These are phyloP conservation scores for Neurospora sp. DNA, from an alignment of 2,329 filamentous ascomycete species.

Conservation along the genomic window DNA sequence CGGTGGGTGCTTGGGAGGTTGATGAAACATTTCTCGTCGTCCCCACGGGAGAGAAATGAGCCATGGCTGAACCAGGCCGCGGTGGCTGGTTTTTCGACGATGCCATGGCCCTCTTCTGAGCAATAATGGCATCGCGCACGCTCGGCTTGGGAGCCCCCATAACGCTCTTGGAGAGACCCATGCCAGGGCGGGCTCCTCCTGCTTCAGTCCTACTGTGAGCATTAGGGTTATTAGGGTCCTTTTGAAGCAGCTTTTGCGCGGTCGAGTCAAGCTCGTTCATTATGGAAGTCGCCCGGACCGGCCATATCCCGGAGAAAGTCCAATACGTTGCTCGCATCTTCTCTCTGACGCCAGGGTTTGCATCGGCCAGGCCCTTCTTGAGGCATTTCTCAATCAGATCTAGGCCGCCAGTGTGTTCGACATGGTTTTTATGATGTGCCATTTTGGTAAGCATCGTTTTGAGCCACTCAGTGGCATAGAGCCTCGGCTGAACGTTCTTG, in stretches of 20 bases:
- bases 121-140: slow-evolving; percentile 73
- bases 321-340: slow-evolving; percentile 80
- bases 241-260: slow-evolving; percentile 70
- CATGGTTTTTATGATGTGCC: slow-evolving; percentile 63
- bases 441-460: slow-evolving; percentile 74
- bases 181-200: slow-evolving; percentile 40
- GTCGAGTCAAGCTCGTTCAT: slow-evolving; percentile 70
- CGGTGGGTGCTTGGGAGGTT: slow-evolving; percentile 25
- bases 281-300: slow-evolving; percentile 66
- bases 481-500: slow-evolving; percentile 83
- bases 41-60: slow-evolving; percentile 45
- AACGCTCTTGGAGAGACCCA: slow-evolving; percentile 55
- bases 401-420: slow-evolving; percentile 77
- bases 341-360: slow-evolving; percentile 84
- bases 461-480: slow-evolving; percentile 73
- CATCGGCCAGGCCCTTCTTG: slow-evolving; percentile 77
- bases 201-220: slow-evolving; percentile 46
- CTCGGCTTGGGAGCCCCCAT: slow-evolving; percentile 51
- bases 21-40: slow-evolving; percentile 24
- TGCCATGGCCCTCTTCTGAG: slow-evolving; percentile 59
- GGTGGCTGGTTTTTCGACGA: slow-evolving; percentile 39
- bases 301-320: slow-evolving; percentile 71
- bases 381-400: slow-evolving; percentile 82
- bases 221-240: slow-evolving; percentile 75
- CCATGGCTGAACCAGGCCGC: slow-evolving; percentile 55